Evolutionary conservation across 116 monocot species (phyloP), one percentile per base, ranked within the genome.

Genomic region (Phalaenopsis hybrid): DNA sequence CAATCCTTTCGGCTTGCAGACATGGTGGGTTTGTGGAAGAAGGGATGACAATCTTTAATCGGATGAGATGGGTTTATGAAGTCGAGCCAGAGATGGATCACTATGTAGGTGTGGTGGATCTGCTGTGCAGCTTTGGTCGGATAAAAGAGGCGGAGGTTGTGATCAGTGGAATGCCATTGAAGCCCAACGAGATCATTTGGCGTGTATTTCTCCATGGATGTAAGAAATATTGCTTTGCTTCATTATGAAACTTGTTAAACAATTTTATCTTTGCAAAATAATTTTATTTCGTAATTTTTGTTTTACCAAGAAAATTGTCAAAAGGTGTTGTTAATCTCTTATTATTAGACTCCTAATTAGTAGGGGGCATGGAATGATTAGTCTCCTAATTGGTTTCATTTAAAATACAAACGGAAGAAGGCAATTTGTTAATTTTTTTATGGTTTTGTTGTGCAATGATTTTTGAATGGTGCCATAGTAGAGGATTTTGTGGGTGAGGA

Each of bases 11-110:
- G 23, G 92, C 90, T 6, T 96, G 93, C 76, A 90, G 90, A 55
- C 94, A 93, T 80, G 85, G 85, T 69, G 90, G 93, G 46, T 31
- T 90, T 44, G 89, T 92, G 61, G 86, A 92, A 68, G 89, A 93
- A 77, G 93, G 93, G 41, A 86, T 90, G 88, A 3, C 15, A 16
- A 79, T 94, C 74, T 94, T 96, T 70, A 72, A 80, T 44, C 21
- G 77, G 13, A 92, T 96, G 92, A 85, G 86, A 59, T 63, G 41
- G 44, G 79, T 43, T 18, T 87, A 90, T 82, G 80, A 80, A 12
- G 78, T 90, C 74, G 88, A 90, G 76, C 88, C 93, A 45, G 90
- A 90, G 41, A 92, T 88, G 88, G 88, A 93, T 80, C 90, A 93
- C 75, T 96, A 90, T 69, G 74, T 81, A 57, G 78, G 86, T 79